A percentile compares a stretch with the other conserved stretches of the same genome.
These are phyloP conservation scores for Chimonanthus salicifolius DNA, from an alignment of 164 flowering plant species.

Conservation along the genomic window DNA sequence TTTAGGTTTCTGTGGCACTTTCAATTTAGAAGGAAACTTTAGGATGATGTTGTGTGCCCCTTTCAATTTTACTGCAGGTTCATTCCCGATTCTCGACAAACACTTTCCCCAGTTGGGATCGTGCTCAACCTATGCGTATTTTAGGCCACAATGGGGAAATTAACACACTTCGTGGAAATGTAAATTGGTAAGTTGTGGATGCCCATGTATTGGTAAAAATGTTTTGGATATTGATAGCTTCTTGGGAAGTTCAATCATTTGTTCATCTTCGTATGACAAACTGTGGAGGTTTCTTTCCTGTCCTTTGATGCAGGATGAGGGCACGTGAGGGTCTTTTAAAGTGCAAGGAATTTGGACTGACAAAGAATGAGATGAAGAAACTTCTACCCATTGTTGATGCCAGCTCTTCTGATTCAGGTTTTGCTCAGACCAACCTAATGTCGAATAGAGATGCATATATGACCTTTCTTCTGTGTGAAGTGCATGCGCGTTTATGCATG, in stretches of 20 bases:
- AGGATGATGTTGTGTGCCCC: slow-evolving; percentile 14
- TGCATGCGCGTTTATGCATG: not conserved
- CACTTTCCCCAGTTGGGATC: slow-evolving; percentile 99
- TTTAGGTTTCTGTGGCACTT: slow-evolving; percentile 11
- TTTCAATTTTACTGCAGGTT: slow-evolving; percentile 43
- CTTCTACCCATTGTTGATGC: slow-evolving; percentile 97
- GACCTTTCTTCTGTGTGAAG: not conserved
- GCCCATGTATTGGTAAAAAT: not conserved
- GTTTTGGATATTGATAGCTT: no score
- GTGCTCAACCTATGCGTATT: slow-evolving; percentile 99
- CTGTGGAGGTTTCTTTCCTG: not conserved
- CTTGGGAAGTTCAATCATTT: not conserved
- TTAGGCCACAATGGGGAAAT: slow-evolving; percentile 99
- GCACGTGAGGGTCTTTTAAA: slow-evolving; percentile 97
- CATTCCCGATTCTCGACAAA: slow-evolving; percentile 98
- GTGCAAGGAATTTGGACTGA: slow-evolving; percentile 84
- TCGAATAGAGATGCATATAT: not conserved
- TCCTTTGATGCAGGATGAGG: slow-evolving; percentile 61
- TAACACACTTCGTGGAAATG: slow-evolving; percentile 94
- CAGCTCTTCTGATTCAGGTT: slow-evolving; percentile 98
- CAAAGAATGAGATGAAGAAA: slow-evolving; percentile 82
- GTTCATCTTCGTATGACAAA: not conserved
- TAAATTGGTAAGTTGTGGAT: slow-evolving; percentile 65
- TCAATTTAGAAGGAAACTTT: not conserved
- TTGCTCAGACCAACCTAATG: not conserved